Evolutionary conservation across 805 yeast species (phyloP), one percentile per base, ranked within the genome.

Genomic region (Saccharomycopsis fibuligera): DNA sequence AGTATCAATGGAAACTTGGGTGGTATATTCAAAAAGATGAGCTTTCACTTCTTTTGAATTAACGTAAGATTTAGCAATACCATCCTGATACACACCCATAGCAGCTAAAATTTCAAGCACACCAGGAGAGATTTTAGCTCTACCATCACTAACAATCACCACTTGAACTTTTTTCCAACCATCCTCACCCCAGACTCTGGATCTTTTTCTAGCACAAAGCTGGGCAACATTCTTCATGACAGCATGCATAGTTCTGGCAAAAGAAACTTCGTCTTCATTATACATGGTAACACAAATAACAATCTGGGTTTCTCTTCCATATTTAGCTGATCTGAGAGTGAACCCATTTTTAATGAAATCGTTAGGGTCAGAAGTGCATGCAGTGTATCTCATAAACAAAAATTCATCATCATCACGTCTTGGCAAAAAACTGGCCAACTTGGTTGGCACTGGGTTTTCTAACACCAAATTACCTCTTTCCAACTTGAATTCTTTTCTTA

Each of bases 81-180:
- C 97, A 54, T 91, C 98, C 64, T 93, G 99, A 64, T 88, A 93
- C 42, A 93, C 86, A 58, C 99, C 99, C 68, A 95, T 81, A 0
- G 97, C 96, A 1, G 96, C 89, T 51, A 93, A 72, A 41, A 86
- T 77, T 64, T 91, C 96, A 40, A 93, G 68, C 2, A 90, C 91
- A 16, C 95, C 85, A 22, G 86, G 86, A 58, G 80, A 75, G 41
- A 93, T 83, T 60, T 91, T 91, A 50, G 84, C 79, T 67, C 99
- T 81, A 58, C 99, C 99, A 68, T 93, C 99, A 42, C 96, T 80
- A 21, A 93, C 86, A 58, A 93, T 83, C 48, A 86, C 72, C 12
- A 93, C 96, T 47, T 91, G 96, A 19, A 93, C 83, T 66, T 91
- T 93, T 62, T 93, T 89, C 99, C 99, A 93, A 23, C 96, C 85